Base-by-base conservation (phyloP, 1,139 yeast species). In the Saccharomycopsis crataegensis region DNA sequence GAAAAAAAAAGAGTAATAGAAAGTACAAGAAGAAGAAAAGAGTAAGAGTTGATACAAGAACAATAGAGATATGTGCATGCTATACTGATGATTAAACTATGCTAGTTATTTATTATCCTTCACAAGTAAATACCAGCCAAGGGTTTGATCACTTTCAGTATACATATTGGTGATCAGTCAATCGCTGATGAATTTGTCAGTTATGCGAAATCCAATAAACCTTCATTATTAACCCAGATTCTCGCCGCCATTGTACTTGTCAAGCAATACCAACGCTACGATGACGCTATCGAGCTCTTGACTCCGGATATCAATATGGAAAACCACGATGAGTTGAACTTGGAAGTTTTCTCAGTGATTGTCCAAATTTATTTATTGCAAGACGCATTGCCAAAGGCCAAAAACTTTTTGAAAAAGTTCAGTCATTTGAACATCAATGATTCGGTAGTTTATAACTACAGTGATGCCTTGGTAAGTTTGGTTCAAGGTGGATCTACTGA, bases 391-490 rank as follows among this genome's bases (percentile, higher is more conserved):
- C 38, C 16, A n/a, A 33, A 49, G 14, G 56, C 57, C 12, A 50
- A 46, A 33, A 11, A n/a, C 7, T 47, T 46, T n/a, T 50, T 55
- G 50, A 55, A 55, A 28, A 53, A 53, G 28, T 45, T 53, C 31
- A n/a, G 50, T n/a, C 46, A 49, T 49, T 16, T 52, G 17, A 42
- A 83, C 69, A 75, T 86, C 28, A 79, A 82, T 63, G 94, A 86
- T 65, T 79, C 77, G 61, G 78, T 85, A 52, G 77, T 83, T 50
- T 83, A 76, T 67, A 86, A 83, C 62, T 74, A 85, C 14, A 75
- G 84, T 52, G 93, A 86, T 64, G 77, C 86, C 16, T 82, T 87
- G 82, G 71, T 81, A 22, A 73, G 76, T 56, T 68, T 84, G 51
- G 66, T 74, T 41, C 72, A 71, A 61, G 86, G 85, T 49, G 83